Percentiles rank a stretch among this genome's conserved stretches.
phyloP scores from a whole-genome alignment of 2,329 filamentous ascomycete genomes.

The Diaporthe velutina region DNA sequence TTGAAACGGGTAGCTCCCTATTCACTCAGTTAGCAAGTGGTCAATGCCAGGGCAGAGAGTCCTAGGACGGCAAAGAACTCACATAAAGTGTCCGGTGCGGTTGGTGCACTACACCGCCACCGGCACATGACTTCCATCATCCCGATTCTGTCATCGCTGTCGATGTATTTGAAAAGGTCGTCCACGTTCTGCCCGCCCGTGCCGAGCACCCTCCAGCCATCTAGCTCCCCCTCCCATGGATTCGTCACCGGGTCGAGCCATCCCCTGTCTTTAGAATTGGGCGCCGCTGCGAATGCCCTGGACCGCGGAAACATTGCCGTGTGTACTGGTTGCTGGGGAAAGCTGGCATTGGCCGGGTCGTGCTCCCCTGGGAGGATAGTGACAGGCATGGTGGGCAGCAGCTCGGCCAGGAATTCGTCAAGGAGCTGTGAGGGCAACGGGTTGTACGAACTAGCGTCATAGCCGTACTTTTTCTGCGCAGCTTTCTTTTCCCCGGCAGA shows the following conservation, averaged over 20 bases:
- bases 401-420: constrained; percentile 83
- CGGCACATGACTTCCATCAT: constrained; percentile 96
- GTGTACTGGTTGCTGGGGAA: constrained; percentile 95
- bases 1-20: constrained; percentile 97
- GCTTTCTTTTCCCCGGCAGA: constrained; percentile 54
- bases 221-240: constrained; percentile 90
- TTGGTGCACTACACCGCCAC: constrained; percentile 92
- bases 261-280: constrained; percentile 62
- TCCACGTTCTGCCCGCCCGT: constrained; percentile 94
- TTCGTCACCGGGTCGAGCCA: constrained; percentile 95
- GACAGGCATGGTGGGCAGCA: constrained; percentile 88
- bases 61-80: constrained; percentile 54
- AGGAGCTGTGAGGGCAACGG: constrained; percentile 85
- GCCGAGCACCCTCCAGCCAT: constrained; percentile 89
- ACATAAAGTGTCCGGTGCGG: constrained; percentile 96
- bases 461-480: constrained; percentile 86
- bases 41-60: neutral
- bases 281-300: constrained; percentile 73
- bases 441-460: constrained; percentile 91
- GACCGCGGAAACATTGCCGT: constrained; percentile 88
- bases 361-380: constrained; percentile 87
- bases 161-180: constrained; percentile 93
- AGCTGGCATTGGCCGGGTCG: constrained; percentile 89
- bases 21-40: constrained; percentile 34
- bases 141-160: constrained; percentile 79